Evolutionary conservation across 371 early-diverging fungal genomes (phyloP), one percentile per base, ranked within the genome.

Genomic region (Entomophthora muscae): DNA sequence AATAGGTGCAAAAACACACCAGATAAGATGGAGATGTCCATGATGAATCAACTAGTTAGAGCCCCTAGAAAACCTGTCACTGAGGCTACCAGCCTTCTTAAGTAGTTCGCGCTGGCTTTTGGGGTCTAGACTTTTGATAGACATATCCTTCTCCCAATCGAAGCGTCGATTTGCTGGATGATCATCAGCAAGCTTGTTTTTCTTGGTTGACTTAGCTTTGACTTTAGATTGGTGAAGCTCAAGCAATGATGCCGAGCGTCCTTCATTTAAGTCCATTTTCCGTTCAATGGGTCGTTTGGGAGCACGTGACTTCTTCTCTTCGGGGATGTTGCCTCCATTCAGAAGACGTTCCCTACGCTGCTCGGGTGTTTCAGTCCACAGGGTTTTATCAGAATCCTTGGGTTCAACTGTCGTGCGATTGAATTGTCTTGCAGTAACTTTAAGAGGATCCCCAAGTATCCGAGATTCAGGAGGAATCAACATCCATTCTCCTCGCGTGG

Each of bases 401-500:
- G 52, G 30, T 5, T 22, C 27, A 10, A 27, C 17, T 13, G 13
- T 52, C n/a, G 54, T 17, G 27, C 58, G 30, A 26, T 65, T 67
- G 56, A 74, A 74, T 24, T 72, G 68, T 26, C 74, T 64, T 24
- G 72, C 68, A 12, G 66, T 66, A 33, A 72, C 31, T 57, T 74
- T 74, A 5, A 67, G 61, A 0, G 72, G 72, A 52, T 69, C 68
- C 12, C 65, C 69, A 65, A 0, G 63, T 53, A 79, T 71, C 59
- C 78, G 73, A 0, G 80, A 70, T 57, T 80, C 78, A 22, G 85
- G 85, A 28, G 85, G 85, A 0, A 79, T 73, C 51, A 80, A 61
- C 85, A 84, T 84, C 85, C 85, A 84, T 56, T 83, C 83, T 17
- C 74, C 78, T 64, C 85, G 74, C 63, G 63, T 32, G 1, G 65